These are phyloP conservation scores for Dorcoceras hygrometricum DNA, from an alignment of 257 asterid genomes.

Conservation along the genomic window DNA sequence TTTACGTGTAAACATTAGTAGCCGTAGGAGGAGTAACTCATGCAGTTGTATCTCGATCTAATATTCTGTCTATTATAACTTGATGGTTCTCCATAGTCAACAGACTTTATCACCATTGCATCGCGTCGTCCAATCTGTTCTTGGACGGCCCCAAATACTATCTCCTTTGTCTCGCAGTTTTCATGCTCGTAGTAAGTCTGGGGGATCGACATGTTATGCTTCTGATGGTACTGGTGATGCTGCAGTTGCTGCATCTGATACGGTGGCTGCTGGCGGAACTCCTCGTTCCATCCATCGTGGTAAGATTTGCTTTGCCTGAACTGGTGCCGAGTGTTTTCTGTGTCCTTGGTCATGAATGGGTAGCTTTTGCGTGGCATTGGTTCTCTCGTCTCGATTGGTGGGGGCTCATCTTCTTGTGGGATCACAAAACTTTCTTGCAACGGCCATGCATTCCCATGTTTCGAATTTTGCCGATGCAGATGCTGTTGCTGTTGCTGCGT, in stretches of 20 bases:
- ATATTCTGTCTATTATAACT: constrained; percentile 37
- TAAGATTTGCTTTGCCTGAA: constrained; percentile 45
- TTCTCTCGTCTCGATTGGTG: constrained; percentile 54
- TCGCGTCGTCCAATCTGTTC: constrained; percentile 77
- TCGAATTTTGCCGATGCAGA: constrained; percentile 36
- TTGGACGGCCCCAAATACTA: constrained; percentile 91
- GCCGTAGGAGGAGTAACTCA: constrained; percentile 67
- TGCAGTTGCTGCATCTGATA: constrained; percentile 36
- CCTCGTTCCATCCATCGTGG: constrained; percentile 45
- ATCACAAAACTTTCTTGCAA: constrained; percentile 66
- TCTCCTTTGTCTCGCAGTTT: constrained; percentile 63
- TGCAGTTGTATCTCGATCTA: constrained; percentile 72
- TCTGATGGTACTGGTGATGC: constrained; percentile 58
- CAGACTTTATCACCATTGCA: constrained; percentile 79
- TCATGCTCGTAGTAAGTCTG: constrained; percentile 61
- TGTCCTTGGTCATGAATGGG: constrained; percentile 40
- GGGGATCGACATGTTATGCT: constrained; percentile 59
- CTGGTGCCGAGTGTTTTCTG: constrained; percentile 41
- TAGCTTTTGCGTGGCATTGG: constrained; percentile 52
- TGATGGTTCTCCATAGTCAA: constrained; percentile 63
- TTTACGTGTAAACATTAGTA: constrained; percentile 33
- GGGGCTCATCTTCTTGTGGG: constrained; percentile 70
- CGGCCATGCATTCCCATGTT: constrained; percentile 49
- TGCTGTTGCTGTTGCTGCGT: constrained; percentile 37
- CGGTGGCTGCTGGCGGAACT: constrained; percentile 36